Percentiles rank a stretch among this genome's conserved stretches.
phyloP scores from a whole-genome alignment of 2,329 filamentous ascomycete species.

The Emericellopsis atlantica region DNA sequence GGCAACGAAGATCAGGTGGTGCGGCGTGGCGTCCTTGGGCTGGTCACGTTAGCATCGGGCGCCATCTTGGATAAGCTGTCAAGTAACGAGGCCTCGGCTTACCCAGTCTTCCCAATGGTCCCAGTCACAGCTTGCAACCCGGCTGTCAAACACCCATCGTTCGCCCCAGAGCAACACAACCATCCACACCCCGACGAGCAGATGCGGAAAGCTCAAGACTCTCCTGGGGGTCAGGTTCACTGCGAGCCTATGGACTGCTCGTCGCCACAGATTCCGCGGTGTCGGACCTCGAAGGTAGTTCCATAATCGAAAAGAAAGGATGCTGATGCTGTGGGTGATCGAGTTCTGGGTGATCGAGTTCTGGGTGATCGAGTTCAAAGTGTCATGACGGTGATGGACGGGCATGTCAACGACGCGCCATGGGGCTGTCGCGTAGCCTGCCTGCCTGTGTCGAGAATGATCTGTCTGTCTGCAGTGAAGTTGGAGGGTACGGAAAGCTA shows the following conservation, averaged over 20 bases:
- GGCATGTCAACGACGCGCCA: too few relatives aligned
- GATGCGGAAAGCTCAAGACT: conserved; percentile 51
- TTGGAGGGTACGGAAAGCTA: too few relatives aligned
- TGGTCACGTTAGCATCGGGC: conserved; percentile 20
- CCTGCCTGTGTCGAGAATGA: too few relatives aligned
- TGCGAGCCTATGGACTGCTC: conserved; percentile 11
- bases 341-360: too few relatives aligned
- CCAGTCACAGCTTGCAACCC: conserved; percentile 67
- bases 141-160: conserved; percentile 59
- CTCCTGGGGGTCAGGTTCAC: conserved; percentile 35
- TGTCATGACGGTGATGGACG: too few relatives aligned
- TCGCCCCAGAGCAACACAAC: conserved; percentile 76
- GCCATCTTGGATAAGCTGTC: background rate
- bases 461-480: too few relatives aligned
- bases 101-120: conserved; percentile 89
- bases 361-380: too few relatives aligned
- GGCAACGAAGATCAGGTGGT: conserved; percentile 73
- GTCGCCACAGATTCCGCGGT: conserved; percentile 10
- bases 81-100: background rate
- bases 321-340: too few relatives aligned
- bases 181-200: conserved; percentile 63
- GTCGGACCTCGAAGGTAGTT: conserved; percentile 29
- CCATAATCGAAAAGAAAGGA: conserved; percentile 13
- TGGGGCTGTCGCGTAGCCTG: too few relatives aligned
- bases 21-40: conserved; percentile 67